These are phyloP conservation scores for Globisporangium iwayamae DNA, from an alignment of 352 stramenopile genomes.

Conservation along the genomic window DNA sequence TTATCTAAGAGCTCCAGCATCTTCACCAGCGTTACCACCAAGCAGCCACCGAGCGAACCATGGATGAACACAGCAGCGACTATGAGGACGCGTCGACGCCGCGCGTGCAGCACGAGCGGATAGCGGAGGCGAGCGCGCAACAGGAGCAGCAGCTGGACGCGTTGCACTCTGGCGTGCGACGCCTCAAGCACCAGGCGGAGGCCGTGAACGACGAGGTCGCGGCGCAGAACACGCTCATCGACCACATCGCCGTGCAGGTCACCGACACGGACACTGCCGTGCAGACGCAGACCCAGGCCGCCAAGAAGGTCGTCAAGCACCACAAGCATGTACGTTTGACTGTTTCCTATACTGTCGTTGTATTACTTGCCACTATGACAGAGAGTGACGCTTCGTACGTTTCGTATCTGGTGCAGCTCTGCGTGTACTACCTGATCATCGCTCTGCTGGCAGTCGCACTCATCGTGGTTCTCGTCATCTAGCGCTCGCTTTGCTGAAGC, in stretches of 20 bases:
- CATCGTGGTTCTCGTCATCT: constrained; percentile 53
- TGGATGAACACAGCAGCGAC: constrained; percentile 28
- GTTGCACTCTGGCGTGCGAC: constrained; percentile 43
- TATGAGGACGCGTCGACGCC: constrained; percentile 51
- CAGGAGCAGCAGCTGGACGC: constrained; percentile 62
- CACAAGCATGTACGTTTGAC: constrained; percentile 32
- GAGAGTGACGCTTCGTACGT: no score
- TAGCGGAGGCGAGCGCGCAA: constrained; percentile 37
- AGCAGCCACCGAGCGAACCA: constrained; percentile 1
- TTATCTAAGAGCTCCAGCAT: neutral
- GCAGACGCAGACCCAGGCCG: constrained; percentile 47
- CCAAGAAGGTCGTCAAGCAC: constrained; percentile 39
- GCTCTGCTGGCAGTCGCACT: constrained; percentile 39
- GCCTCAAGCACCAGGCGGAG: constrained; percentile 51
- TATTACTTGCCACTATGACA: no score
- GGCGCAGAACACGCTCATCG: no score
- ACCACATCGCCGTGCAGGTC: neutral
- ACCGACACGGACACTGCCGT: constrained; percentile 36
- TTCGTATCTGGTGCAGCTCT: constrained; percentile 20
- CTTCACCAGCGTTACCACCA: neutral
- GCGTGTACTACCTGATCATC: constrained; percentile 61
- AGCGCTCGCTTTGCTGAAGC: constrained; percentile 5
- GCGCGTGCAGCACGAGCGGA: constrained; percentile 38
- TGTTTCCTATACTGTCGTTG: no score
- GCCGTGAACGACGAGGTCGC: constrained; percentile 46